Conservation (phyloP, 2,329 filamentous ascomycete species). For the Byssoonygena ceratinophila region DNA sequence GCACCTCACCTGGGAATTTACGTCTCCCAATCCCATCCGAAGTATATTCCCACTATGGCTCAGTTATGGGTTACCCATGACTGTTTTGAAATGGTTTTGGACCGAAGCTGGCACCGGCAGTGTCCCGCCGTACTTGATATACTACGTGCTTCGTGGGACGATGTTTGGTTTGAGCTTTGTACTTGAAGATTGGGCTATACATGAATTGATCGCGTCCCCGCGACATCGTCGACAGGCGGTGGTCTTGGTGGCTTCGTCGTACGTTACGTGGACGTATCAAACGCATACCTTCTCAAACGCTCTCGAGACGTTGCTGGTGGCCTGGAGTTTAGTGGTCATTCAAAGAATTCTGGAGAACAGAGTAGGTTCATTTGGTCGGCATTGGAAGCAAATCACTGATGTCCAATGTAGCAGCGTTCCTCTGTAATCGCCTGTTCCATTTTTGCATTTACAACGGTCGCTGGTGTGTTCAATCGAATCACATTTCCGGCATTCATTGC, state of each 20-base stretch:
- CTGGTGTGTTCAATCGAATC: conserved; percentile 90
- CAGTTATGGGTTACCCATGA: conserved; percentile 87
- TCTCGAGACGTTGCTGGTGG: conserved; percentile 81
- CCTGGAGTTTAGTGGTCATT: conserved; percentile 88
- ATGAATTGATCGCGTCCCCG: conserved; percentile 73
- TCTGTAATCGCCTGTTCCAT: conserved; percentile 65
- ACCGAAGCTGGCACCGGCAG: conserved; percentile 68
- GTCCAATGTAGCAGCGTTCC: conserved; percentile 51
- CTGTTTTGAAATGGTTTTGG: conserved; percentile 84
- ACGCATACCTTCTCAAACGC: conserved; percentile 98
- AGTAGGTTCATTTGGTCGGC: conserved; percentile 41
- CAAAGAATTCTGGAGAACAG: conserved; percentile 70
- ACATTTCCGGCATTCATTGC: conserved; percentile 91
- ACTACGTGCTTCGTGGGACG: conserved; percentile 74
- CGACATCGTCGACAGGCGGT: conserved; percentile 62
- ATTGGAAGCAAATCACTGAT: conserved; percentile 15
- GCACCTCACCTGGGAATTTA: conserved; percentile 92
- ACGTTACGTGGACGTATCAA: conserved; percentile 98
- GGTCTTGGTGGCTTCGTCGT: conserved; percentile 82
- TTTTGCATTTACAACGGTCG: conserved; percentile 69
- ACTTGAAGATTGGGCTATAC: conserved; percentile 91
- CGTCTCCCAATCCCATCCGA: conserved; percentile 73
- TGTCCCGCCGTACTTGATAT: conserved; percentile 69
- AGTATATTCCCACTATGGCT: conserved; percentile 96
- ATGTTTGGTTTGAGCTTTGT: conserved; percentile 97